Percentiles rank a stretch among this genome's conserved stretches.
These are phyloP conservation scores for Erythrophleum ivorense DNA, from an alignment of 331 rosid genomes.

Conservation along the genomic window DNA sequence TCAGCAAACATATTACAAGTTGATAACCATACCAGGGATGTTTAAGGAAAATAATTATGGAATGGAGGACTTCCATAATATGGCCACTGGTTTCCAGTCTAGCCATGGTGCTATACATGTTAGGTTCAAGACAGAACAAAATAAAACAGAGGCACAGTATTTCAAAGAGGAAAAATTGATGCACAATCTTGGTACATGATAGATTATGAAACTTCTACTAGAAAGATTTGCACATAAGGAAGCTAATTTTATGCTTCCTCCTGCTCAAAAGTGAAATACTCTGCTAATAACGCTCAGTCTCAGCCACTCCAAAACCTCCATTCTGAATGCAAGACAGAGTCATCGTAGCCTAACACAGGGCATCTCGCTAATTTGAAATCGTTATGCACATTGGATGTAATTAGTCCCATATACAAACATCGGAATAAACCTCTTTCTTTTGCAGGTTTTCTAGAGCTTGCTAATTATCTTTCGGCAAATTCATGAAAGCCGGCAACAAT, in stretches of 20 bases:
- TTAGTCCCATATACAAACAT: background rate
- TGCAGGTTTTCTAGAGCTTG: background rate
- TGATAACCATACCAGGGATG: background rate
- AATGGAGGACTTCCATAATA: background rate
- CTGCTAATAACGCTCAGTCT: background rate
- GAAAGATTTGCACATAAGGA: background rate
- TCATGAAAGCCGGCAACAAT: background rate
- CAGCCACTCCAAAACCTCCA: background rate
- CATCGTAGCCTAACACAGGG: background rate
- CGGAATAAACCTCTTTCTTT: background rate
- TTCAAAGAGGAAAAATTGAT: background rate
- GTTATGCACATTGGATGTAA: background rate
- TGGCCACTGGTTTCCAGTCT: background rate
- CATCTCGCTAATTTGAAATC: background rate
- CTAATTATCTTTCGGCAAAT: background rate
- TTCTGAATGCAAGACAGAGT: background rate
- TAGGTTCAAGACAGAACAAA: background rate
- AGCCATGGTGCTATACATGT: background rate
- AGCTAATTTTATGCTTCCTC: slow-evolving; percentile 2
- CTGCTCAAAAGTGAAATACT: background rate
- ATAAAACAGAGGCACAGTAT: background rate
- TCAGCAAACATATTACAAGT: background rate
- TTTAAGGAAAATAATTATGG: background rate
- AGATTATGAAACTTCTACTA: background rate
- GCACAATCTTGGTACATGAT: background rate